These are phyloP conservation scores for Herpotrichia juniperi DNA, from an alignment of 2,329 filamentous ascomycete genomes.

Conservation along the genomic window DNA sequence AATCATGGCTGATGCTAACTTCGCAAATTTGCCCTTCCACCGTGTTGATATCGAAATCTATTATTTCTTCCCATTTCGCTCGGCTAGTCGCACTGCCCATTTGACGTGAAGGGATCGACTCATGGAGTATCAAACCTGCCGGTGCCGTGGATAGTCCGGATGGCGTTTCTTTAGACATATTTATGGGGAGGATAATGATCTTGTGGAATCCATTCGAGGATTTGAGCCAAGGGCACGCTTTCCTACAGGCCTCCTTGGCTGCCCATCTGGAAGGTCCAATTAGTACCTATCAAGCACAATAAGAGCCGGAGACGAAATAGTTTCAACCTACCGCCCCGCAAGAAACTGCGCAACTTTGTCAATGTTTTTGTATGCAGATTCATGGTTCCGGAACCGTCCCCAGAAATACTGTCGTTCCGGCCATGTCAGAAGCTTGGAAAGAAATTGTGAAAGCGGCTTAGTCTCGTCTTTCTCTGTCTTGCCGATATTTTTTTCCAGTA, in stretches of 20 bases:
- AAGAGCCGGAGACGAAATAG: not conserved
- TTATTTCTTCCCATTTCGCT: not conserved
- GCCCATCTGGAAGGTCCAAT: conserved; percentile 47
- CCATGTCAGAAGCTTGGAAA: conserved; percentile 34
- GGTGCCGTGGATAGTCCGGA: conserved; percentile 24
- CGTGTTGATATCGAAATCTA: conserved; percentile 15
- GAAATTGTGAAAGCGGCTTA: conserved; percentile 21
- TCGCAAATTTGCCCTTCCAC: conserved; percentile 61
- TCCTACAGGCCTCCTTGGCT: conserved; percentile 59
- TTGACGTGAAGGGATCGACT: conserved; percentile 16
- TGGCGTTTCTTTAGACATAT: not conserved
- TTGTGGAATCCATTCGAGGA: conserved; percentile 35
- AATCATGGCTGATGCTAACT: conserved; percentile 87
- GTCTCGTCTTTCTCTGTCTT: not conserved
- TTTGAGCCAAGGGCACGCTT: conserved; percentile 45
- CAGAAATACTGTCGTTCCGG: conserved; percentile 40
- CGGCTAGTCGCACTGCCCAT: not conserved
- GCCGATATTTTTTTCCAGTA: conserved; percentile 53
- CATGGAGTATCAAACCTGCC: conserved; percentile 31
- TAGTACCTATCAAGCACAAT: no score
- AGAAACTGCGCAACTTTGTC: conserved; percentile 33
- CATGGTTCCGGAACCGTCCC: conserved; percentile 28
- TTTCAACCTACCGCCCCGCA: conserved; percentile 40
- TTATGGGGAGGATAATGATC: conserved; percentile 47
- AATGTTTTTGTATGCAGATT: conserved; percentile 14